Percentiles rank a stretch among this genome's conserved stretches.
These are phyloP conservation scores for Globisporangium cylindrosporum DNA, from an alignment of 352 stramenopile genomes.

Conservation along the genomic window DNA sequence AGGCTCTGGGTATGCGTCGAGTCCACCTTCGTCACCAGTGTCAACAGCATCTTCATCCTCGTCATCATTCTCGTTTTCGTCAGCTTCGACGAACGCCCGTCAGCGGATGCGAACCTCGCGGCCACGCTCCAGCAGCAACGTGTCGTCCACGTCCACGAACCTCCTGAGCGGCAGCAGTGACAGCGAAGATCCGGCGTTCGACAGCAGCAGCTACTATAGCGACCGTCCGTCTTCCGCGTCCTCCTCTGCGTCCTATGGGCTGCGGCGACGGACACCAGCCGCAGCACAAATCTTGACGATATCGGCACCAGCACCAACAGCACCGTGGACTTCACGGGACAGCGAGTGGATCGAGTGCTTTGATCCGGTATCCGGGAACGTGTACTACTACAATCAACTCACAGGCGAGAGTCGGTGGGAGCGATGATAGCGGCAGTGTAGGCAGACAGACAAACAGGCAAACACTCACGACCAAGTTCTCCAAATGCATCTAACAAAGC, in stretches of 20 bases:
- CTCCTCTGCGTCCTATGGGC: constrained; percentile 16
- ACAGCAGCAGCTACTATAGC: constrained; percentile 24
- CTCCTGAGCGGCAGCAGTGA: constrained; percentile 30
- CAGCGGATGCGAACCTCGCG: constrained; percentile 1
- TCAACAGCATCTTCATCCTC: constrained; percentile 43
- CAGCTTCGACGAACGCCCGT: constrained; percentile 1
- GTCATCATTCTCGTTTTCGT: constrained; percentile 27
- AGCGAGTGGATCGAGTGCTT: constrained; percentile 59
- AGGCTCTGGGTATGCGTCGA: constrained; percentile 35
- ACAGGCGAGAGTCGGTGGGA: constrained; percentile 76
- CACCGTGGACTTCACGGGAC: background rate
- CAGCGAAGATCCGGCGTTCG: constrained; percentile 16
- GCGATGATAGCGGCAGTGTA: constrained; percentile 5
- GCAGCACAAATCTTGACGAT: constrained; percentile 13
- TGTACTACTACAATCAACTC: constrained; percentile 75
- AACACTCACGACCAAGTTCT: background rate
- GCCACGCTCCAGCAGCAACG: constrained; percentile 20
- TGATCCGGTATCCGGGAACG: constrained; percentile 44
- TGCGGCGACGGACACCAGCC: constrained; percentile 21
- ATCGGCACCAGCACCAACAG: background rate
- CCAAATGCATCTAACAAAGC: constrained; percentile 3
- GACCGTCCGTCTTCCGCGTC: constrained; percentile 26
- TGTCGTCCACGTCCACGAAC: constrained; percentile 31
- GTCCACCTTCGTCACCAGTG: constrained; percentile 41
- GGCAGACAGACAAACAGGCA: background rate